A percentile compares a stretch with the other conserved stretches of the same genome.
These are phyloP conservation scores for Apophysomyces ossiformis DNA, from an alignment of 371 early-diverging fungal genomes.

Conservation along the genomic window DNA sequence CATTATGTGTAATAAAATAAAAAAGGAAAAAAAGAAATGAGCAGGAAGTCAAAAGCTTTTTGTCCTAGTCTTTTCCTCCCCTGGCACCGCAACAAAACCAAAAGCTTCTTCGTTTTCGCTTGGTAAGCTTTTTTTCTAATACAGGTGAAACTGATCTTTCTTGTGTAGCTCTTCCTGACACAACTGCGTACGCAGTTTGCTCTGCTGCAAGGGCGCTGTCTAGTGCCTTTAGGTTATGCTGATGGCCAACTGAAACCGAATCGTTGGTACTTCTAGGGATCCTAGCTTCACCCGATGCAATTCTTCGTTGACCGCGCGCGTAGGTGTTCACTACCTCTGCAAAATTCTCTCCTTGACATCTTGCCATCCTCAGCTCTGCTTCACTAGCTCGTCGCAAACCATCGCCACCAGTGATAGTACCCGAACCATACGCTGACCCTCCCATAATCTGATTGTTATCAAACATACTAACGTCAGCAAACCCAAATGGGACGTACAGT, in stretches of 20 bases:
- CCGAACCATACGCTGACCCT: slow-evolving; percentile 80
- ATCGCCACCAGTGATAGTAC: slow-evolving; percentile 72
- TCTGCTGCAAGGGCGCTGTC: slow-evolving; percentile 20
- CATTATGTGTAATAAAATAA: slow-evolving; percentile 1
- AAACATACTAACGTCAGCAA: slow-evolving; percentile 43
- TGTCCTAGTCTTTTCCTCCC: neutral
- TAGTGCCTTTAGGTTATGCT: slow-evolving; percentile 15
- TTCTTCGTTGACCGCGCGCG: slow-evolving; percentile 3
- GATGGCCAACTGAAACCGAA: neutral
- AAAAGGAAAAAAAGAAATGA: neutral
- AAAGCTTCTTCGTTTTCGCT: neutral
- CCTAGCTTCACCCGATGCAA: neutral
- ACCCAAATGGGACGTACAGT: slow-evolving; percentile 78
- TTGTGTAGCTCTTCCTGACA: neutral
- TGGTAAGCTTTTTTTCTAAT: slow-evolving; percentile 1
- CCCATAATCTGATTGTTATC: slow-evolving; percentile 54
- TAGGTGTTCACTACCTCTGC: slow-evolving; percentile 54
- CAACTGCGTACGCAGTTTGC: slow-evolving; percentile 15
- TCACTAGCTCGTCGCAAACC: slow-evolving; percentile 68
- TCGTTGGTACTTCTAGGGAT: neutral
- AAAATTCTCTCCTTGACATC: slow-evolving; percentile 69
- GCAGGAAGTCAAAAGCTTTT: neutral
- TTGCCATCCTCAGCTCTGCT: slow-evolving; percentile 72
- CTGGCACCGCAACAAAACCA: neutral
- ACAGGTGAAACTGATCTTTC: neutral